Evolutionary conservation across 2,329 filamentous ascomycete species (phyloP), one percentile per base, ranked within the genome.

Genomic region (Xylariales sp.): DNA sequence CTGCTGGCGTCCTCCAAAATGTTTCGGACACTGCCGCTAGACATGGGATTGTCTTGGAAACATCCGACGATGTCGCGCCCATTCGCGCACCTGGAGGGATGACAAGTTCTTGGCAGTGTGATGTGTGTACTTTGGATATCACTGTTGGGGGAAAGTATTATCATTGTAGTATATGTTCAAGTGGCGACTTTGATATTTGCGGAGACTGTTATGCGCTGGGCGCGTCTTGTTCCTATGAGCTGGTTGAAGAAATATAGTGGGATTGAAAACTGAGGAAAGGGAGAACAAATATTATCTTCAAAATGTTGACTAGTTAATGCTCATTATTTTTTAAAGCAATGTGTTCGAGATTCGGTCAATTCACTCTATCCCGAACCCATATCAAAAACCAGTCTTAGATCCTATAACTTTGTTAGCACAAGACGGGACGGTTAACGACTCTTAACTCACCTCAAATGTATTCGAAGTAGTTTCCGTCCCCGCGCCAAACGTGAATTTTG

Each of bases 211-310:
- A 36, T 16, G 30, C 3, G 9, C 18, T 59, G 7, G 56, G 45
- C 14, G 56, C 43, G 36, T 18, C 7, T 14, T 59, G 56, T 59
- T 43, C 54, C n/a, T 36, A 56, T 45, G 36, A 43, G 39, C 1
- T 56, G 12, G 54, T 56, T 34, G 32, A 34, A 34, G 5, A 23
- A 23, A 23, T 23, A 23, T 34, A 34, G 32, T 34, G 32, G 32
- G 8, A 5, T 34, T 34, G 5, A 1, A 34, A 34, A 34, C 32
- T 34, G 32, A 34, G 8, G 8, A 5, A 34, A 34, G 32, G 32
- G 32, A 34, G 5, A 34, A 34, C 5, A 8, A 34, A 34, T 8
- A 5, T 34, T 34, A 23, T 23, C 1, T 34, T 8, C 32, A 34
- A 34, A 8, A 8, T 34, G 8, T 34, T 8, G 32, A 8, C 32